Evolutionary conservation across 208 protist species (phyloP).

Genomic region (Naegleria gruberi): DNA sequence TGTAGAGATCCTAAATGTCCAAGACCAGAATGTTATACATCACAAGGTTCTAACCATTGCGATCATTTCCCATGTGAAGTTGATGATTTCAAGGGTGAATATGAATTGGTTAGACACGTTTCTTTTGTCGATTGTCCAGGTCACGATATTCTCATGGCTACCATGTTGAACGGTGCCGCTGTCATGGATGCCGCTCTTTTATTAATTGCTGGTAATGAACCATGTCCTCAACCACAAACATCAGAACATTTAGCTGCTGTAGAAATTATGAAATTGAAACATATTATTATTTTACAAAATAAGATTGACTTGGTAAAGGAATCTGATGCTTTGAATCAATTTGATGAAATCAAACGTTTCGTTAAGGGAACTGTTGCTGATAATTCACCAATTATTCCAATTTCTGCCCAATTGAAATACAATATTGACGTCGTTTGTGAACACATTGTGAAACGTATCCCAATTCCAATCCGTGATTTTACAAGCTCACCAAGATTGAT

Average conservation of each 20-base stretch:
- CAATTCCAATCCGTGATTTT: slow-evolving; percentile 91
- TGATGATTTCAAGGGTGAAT: slow-evolving; percentile 40
- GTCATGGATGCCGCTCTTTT: slow-evolving; percentile 99
- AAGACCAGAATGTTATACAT: slow-evolving; percentile 81
- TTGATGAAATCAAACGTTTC: slow-evolving; percentile 82
- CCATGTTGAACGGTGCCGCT: slow-evolving; percentile 99
- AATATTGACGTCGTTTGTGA: slow-evolving; percentile 98
- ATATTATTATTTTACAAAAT: slow-evolving; percentile 99
- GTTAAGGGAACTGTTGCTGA: slow-evolving; percentile 83
- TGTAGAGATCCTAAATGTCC: slow-evolving; percentile 63
- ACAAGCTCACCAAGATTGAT: slow-evolving; percentile 82
- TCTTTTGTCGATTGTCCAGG: slow-evolving; percentile 99
- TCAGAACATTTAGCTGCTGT: slow-evolving; percentile 97
- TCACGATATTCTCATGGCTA: slow-evolving; percentile 99
- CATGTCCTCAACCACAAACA: slow-evolving; percentile 91
- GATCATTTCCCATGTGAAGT: slow-evolving; percentile 53
- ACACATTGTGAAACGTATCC: slow-evolving; percentile 91
- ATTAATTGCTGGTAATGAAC: slow-evolving; percentile 97
- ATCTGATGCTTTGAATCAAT: slow-evolving; percentile 82
- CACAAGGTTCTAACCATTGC: slow-evolving; percentile 69
- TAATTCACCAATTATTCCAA: slow-evolving; percentile 93
- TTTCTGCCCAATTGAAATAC: slow-evolving; percentile 94
- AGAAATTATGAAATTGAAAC: slow-evolving; percentile 97
- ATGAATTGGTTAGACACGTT: slow-evolving; percentile 82
- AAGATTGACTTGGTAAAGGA: slow-evolving; percentile 99